Evolutionary conservation across 2,329 filamentous ascomycete genomes (phyloP), one percentile per base, ranked within the genome.

Genomic region (Fusarium tuaranense): DNA sequence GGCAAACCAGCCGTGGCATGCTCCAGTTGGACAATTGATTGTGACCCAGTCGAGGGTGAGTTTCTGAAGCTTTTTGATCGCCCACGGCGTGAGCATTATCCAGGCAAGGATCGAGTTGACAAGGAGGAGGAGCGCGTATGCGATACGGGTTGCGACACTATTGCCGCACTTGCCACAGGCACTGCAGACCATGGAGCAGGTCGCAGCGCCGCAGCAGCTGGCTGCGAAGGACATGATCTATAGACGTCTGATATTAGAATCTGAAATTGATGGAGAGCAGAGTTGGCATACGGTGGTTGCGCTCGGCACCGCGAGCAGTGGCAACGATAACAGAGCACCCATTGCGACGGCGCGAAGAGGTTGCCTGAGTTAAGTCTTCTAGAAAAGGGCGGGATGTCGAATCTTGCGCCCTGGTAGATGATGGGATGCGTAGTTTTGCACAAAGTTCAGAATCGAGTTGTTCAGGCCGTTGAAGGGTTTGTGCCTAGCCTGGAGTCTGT

Each of bases 11-110:
- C 97, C 97, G 81, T 97, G 94, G 82, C 97, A 99, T 81, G 96
- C 90, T 77, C 96, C 94, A 60, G 94, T 95, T 32, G 94, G 92
- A 82, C 97, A 99, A 80, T 93, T 93, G 81, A 99, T 97, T 80
- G 95, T 95, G 86, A 99, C 95, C 81, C 98, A 98, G 84, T 98
- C 95, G 75, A 99, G 89, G 14, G 95, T 97, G 65, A 98, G 88
- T 75, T 97, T 91, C 84, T 98, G 92, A 7, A 99, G 88, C 83
- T 98, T 98, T 80, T 98, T 94, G 81, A 99, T 94, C 38, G 97
- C 97, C 97, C 97, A 99, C 63, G 95, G 94, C 25, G 97, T 99
- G 86, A 99, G 95, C 95, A 98, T 98, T 78, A 99, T 94, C 97
- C 97, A 99, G 39, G 97, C 96, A 62, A 98, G 83, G 75, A 98